Evolutionary conservation across 2,329 filamentous ascomycete genomes (phyloP).

Genomic region (Hortaea sp.): DNA sequence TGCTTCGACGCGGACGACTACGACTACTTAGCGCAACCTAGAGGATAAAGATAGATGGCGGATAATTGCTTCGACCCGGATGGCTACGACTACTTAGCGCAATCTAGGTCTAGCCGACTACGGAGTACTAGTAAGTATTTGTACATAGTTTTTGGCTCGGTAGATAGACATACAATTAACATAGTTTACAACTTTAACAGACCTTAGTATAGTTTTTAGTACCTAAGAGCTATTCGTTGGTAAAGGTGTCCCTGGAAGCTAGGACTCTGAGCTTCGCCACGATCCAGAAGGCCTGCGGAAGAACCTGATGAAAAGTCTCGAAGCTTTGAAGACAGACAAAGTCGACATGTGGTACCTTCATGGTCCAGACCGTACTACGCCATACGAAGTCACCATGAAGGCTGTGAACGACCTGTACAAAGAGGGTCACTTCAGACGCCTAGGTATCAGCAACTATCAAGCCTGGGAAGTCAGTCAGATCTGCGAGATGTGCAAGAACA

Average conservation of each 20-base stretch:
- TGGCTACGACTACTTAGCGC: too few species aligned
- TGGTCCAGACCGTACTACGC: conserved; percentile 38
- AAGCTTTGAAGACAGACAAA: conserved; percentile 30
- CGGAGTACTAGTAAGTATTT: too few species aligned
- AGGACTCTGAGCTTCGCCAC: conserved; percentile 16
- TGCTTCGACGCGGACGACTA: too few species aligned
- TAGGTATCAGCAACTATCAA: conserved; percentile 39
- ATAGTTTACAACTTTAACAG: too few species aligned
- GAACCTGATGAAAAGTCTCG: conserved; percentile 27
- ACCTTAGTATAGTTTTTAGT: too few species aligned
- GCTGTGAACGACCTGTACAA: conserved; percentile 38
- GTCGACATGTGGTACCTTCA: conserved; percentile 44
- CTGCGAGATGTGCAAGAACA: conserved; percentile 32
- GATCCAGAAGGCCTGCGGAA: conserved; percentile 24
- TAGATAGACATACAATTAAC: too few species aligned
- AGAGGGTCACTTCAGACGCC: conserved; percentile 36
- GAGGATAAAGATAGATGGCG: too few species aligned
- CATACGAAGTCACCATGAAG: conserved; percentile 37
- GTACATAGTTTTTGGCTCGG: too few species aligned
- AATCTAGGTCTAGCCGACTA: too few species aligned
- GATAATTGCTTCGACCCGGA: too few species aligned
- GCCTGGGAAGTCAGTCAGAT: conserved; percentile 40
- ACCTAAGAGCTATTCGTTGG: too few species aligned
- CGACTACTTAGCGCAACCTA: too few species aligned
- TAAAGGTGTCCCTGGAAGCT: conserved; percentile 6